phyloP scores from a whole-genome alignment of 2,329 filamentous ascomycete genomes.

The Fusarium lateritium region DNA sequence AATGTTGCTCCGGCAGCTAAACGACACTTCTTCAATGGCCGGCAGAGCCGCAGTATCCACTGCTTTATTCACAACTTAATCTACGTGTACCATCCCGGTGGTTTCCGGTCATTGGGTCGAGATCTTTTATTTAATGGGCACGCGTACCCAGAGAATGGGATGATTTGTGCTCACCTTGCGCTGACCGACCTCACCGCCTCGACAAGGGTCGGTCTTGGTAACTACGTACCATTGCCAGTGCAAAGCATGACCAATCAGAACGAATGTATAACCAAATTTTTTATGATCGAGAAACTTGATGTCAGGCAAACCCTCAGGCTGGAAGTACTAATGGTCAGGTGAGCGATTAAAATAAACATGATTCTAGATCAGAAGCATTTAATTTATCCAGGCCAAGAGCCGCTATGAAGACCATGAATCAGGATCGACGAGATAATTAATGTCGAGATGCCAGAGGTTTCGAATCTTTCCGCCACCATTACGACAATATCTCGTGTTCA shows the following conservation, averaged over 20 bases:
- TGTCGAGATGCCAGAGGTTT: not conserved
- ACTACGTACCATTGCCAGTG: not conserved
- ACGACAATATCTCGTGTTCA: not conserved
- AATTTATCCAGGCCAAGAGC: not conserved
- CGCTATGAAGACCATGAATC: not conserved
- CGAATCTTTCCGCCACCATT: not conserved
- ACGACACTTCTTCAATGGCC: not conserved
- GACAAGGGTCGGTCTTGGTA: not conserved
- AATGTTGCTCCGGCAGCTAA: constrained; percentile 1
- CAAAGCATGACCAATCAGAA: not conserved
- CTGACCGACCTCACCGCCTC: not conserved
- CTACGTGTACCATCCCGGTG: constrained; percentile 1
- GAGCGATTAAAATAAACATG: not conserved
- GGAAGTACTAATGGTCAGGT: too few relatives aligned
- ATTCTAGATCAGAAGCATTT: too few relatives aligned
- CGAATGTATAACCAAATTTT: not conserved
- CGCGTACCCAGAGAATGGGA: not conserved
- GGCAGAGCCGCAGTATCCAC: constrained; percentile 7
- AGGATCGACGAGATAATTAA: not conserved
- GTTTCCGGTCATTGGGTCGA: constrained; percentile 1
- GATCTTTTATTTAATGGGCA: not conserved
- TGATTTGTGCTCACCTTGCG: constrained; percentile 7
- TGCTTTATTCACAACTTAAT: constrained; percentile 12
- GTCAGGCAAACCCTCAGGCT: too few relatives aligned
- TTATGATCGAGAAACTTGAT: not conserved